Evolutionary conservation across 2,329 filamentous ascomycete species (phyloP), one percentile per base, ranked within the genome.

Genomic region (Pseudocercospora macadamiae): DNA sequence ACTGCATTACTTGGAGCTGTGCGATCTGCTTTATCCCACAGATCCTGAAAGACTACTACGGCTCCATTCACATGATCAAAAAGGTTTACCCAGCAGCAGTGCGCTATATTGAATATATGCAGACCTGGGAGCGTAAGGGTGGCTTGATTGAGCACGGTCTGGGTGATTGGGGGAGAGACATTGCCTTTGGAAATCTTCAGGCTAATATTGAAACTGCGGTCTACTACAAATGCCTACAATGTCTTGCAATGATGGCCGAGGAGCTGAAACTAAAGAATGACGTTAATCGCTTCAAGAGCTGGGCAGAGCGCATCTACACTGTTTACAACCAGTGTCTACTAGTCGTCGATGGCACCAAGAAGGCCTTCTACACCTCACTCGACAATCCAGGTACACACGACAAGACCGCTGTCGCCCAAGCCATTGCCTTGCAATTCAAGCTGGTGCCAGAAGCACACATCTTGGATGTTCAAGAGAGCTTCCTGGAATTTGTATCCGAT

Each of bases 161-260:
- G 0, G 76, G 77, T 4, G 76, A 79, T 42, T 79, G 77, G 76
- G 76, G 76, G 3, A 71, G 75, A 2, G 73, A 74, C 25, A 78
- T 78, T 30, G 77, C 77, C 0, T 77, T 72, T 45, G 77, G 76
- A 3, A 79, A 78, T 54, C 73, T 75, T 37, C 76, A 79, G 65
- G 76, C 76, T 36, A 79, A 79, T 59, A 78, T 79, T 18, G 77
- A 79, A 59, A 78, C 77, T 4, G 76, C 76, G 0, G 68, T 78
- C 8, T 78, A 79, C 65, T 76, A 77, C 62, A 70, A 75, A 42
- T 79, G 76, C 44, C 70, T 78, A 1, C 68, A 73, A 14, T 72
- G 72, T 44, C 64, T 73, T 14, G 73, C 66, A 26, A 60, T 73
- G 57, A 77, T 77, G 71, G 74, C 75, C 1, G 61, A 66, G 14